Evolutionary conservation across 306 rosid species (phyloP).

Genomic region (Canavalia ensiformis): DNA sequence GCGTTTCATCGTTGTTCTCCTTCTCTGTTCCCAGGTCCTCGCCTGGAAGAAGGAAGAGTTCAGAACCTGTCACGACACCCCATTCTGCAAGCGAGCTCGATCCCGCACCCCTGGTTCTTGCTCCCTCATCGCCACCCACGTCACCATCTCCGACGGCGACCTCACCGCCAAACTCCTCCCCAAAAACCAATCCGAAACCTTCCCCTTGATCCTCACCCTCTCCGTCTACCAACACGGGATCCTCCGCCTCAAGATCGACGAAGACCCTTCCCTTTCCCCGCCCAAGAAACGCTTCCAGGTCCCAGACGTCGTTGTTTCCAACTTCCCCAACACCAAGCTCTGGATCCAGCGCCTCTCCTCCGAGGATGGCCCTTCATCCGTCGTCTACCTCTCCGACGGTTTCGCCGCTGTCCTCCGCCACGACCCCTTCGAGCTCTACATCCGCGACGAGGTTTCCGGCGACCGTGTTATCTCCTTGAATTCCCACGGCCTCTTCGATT

Average conservation of each 20-base stretch:
- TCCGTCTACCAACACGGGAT: constrained; percentile 73
- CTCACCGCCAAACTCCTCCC: constrained; percentile 77
- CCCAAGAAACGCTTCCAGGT: constrained; percentile 83
- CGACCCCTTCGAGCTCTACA: constrained; percentile 89
- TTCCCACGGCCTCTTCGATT: constrained; percentile 88
- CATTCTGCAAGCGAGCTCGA: constrained; percentile 94
- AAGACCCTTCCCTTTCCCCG: constrained; percentile 64
- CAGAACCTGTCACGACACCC: constrained; percentile 89
- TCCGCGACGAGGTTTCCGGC: constrained; percentile 67
- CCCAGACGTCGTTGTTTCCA: constrained; percentile 77
- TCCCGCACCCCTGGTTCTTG: constrained; percentile 67
- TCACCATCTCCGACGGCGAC: constrained; percentile 72
- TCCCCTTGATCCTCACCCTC: constrained; percentile 76
- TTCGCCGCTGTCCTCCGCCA: constrained; percentile 81
- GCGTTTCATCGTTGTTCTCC: constrained; percentile 57
- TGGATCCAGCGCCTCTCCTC: constrained; percentile 71
- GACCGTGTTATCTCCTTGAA: constrained; percentile 77
- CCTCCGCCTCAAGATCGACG: constrained; percentile 85
- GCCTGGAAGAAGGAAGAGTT: constrained; percentile 95
- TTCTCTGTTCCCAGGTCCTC: constrained; percentile 59
- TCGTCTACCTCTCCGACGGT: constrained; percentile 69
- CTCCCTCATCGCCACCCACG: constrained; percentile 66
- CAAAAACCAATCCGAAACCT: constrained; percentile 44
- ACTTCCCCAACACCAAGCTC: constrained; percentile 64
- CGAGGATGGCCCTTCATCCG: constrained; percentile 64